These are phyloP conservation scores for Alternaria alternata DNA, from an alignment of 2,329 filamentous ascomycete genomes.

Conservation along the genomic window DNA sequence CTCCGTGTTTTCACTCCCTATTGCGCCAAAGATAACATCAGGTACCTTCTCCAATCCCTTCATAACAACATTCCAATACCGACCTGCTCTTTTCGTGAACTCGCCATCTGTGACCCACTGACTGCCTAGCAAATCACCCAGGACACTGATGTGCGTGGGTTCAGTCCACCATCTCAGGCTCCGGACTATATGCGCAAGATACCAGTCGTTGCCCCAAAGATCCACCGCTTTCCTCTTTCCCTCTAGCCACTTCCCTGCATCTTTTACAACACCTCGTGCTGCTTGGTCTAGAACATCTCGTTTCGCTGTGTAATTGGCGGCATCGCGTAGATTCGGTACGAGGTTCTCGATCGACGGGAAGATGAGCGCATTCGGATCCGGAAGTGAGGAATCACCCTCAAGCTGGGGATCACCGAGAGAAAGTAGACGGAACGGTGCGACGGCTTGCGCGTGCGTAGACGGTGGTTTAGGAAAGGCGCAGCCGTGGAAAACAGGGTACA, in stretches of 20 bases:
- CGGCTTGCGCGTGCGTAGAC: slow-evolving; percentile 7
- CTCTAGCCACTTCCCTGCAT: slow-evolving; percentile 72
- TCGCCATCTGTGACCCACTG: slow-evolving; percentile 93
- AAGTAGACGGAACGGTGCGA: slow-evolving; percentile 84
- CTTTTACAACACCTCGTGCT: slow-evolving; percentile 53
- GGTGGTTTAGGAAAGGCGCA: slow-evolving; percentile 75
- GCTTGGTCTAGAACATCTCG: slow-evolving; percentile 21
- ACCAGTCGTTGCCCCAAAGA: slow-evolving; percentile 91
- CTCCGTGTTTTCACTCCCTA: neutral
- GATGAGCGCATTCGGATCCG: slow-evolving; percentile 47
- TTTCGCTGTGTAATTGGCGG: slow-evolving; percentile 21
- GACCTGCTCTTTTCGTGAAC: slow-evolving; percentile 74
- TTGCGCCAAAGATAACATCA: slow-evolving; percentile 44
- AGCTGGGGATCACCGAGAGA: slow-evolving; percentile 91
- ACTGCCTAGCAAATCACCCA: slow-evolving; percentile 91
- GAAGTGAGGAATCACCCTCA: slow-evolving; percentile 88
- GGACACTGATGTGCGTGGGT: slow-evolving; percentile 86
- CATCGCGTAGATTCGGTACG: slow-evolving; percentile 26
- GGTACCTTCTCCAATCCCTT: slow-evolving; percentile 69
- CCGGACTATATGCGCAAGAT: slow-evolving; percentile 91
- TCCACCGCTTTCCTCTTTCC: slow-evolving; percentile 82
- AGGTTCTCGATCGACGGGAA: slow-evolving; percentile 55
- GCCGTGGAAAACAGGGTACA: slow-evolving; percentile 80
- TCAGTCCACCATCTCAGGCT: slow-evolving; percentile 82
- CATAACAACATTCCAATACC: slow-evolving; percentile 86